phyloP scores from a whole-genome alignment of 148 eudicot species.

The Chenopodium album region DNA sequence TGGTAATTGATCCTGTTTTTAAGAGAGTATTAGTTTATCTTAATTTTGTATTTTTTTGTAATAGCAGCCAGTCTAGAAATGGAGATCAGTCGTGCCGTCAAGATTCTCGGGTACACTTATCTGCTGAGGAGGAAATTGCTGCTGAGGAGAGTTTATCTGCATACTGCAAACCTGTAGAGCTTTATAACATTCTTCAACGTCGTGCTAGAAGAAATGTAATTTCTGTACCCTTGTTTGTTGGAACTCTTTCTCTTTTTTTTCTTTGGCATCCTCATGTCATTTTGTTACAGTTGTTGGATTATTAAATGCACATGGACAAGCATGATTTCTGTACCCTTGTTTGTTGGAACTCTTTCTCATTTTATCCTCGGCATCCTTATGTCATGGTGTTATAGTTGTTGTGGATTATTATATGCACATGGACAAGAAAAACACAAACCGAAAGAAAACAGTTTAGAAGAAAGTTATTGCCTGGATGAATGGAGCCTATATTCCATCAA shows the following conservation, averaged over 20 bases:
- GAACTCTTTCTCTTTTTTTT: not conserved
- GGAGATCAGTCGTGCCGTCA: constrained; percentile 79
- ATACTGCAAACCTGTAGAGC: constrained; percentile 96
- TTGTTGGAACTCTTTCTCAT: not conserved
- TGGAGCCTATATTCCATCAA: not conserved
- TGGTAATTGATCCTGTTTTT: constrained; percentile 26
- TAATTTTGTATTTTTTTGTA: constrained; percentile 15
- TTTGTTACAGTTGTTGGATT: not conserved
- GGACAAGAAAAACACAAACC: not conserved
- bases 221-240: constrained; percentile 8
- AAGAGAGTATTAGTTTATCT: not conserved
- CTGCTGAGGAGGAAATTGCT: constrained; percentile 74
- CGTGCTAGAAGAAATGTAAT: constrained; percentile 73
- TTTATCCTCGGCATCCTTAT: not conserved
- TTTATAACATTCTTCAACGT: constrained; percentile 90
- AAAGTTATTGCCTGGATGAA: too few species aligned
- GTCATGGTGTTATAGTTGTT: not conserved
- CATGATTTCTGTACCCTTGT: constrained; percentile 20
- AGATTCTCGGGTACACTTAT: constrained; percentile 63
- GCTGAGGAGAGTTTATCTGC: constrained; percentile 79
- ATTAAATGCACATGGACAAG: not conserved
- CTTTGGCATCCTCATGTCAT: not conserved
- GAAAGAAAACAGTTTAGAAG: not conserved
- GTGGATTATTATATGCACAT: not conserved
- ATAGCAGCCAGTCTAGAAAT: constrained; percentile 64